Percentiles rank a stretch among this genome's conserved stretches.
Conservation (phyloP, 2,329 filamentous ascomycete genomes). For the Arthrinium puccinioides region DNA sequence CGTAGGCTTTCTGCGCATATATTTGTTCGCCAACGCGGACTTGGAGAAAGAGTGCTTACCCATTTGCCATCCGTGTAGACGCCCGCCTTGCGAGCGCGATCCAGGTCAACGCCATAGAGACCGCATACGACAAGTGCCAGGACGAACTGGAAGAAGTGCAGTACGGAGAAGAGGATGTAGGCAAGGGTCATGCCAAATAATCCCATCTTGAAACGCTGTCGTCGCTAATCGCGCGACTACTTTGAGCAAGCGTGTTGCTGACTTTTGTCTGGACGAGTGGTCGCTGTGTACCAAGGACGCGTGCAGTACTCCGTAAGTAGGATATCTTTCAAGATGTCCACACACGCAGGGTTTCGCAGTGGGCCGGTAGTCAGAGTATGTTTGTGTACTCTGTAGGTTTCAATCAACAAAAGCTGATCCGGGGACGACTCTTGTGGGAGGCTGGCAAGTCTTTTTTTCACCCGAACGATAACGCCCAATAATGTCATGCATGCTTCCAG, state of each 20-base stretch:
- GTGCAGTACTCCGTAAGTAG: neutral
- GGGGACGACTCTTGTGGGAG: too few species aligned
- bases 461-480: too few species aligned
- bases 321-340: too few species aligned
- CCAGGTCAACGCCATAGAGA: slow-evolving; percentile 67
- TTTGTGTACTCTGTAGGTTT: too few species aligned
- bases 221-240: neutral
- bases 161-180: slow-evolving; percentile 48
- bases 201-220: slow-evolving; percentile 30
- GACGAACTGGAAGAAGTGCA: slow-evolving; percentile 73
- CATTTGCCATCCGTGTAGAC: slow-evolving; percentile 59
- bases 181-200: slow-evolving; percentile 34
- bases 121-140: slow-evolving; percentile 71
- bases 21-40: neutral
- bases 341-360: too few species aligned
- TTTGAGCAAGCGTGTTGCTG: neutral
- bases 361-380: too few species aligned
- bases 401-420: too few species aligned
- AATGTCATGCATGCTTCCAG: too few species aligned
- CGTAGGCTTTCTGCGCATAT: neutral
- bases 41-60: slow-evolving; percentile 38
- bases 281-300: neutral
- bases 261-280: neutral
- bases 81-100: slow-evolving; percentile 40
- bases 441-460: too few species aligned